Percentiles rank a stretch among this genome's conserved stretches.
These are phyloP conservation scores for Phytophthora niederhauseri DNA, from an alignment of 352 stramenopile genomes.

Conservation along the genomic window DNA sequence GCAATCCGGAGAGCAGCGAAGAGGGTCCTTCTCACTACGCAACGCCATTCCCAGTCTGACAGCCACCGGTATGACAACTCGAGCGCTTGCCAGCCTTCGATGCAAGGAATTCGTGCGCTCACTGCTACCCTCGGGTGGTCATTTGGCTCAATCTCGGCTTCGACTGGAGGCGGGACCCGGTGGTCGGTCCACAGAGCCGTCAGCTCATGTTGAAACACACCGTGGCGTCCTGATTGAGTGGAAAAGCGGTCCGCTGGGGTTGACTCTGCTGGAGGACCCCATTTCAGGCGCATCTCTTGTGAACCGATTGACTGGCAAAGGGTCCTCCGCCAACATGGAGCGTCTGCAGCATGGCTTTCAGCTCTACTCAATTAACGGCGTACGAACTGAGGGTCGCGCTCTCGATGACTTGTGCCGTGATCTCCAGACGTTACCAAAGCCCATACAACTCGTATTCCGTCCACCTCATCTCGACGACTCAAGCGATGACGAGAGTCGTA, in stretches of 20 bases:
- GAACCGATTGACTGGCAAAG: conserved; percentile 76
- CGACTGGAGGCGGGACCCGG: conserved; percentile 1
- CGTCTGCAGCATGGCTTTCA: conserved; percentile 48
- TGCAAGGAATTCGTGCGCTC: conserved; percentile 26
- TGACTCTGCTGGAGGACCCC: conserved; percentile 59
- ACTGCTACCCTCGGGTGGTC: conserved; percentile 9
- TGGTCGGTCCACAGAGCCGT: background rate
- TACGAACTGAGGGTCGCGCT: conserved; percentile 24
- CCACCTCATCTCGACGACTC: conserved; percentile 19
- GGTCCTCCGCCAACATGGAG: conserved; percentile 44
- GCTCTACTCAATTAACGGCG: conserved; percentile 60
- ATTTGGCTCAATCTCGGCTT: conserved; percentile 4
- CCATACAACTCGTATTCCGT: conserved; percentile 57
- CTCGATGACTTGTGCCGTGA: conserved; percentile 47
- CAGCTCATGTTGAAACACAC: background rate
- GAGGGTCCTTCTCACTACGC: conserved; percentile 13
- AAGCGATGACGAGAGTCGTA: conserved; percentile 21
- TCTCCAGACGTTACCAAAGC: conserved; percentile 48
- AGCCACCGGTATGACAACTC: conserved; percentile 3
- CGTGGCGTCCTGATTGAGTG: conserved; percentile 56
- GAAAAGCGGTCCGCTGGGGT: conserved; percentile 47
- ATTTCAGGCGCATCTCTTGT: conserved; percentile 57
- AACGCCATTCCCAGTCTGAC: conserved; percentile 18
- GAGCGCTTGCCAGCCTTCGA: conserved; percentile 21
- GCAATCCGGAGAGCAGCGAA: conserved; percentile 21